phyloP scores from a whole-genome alignment of 140 eudicot genomes.

The Cichorium intybus region DNA sequence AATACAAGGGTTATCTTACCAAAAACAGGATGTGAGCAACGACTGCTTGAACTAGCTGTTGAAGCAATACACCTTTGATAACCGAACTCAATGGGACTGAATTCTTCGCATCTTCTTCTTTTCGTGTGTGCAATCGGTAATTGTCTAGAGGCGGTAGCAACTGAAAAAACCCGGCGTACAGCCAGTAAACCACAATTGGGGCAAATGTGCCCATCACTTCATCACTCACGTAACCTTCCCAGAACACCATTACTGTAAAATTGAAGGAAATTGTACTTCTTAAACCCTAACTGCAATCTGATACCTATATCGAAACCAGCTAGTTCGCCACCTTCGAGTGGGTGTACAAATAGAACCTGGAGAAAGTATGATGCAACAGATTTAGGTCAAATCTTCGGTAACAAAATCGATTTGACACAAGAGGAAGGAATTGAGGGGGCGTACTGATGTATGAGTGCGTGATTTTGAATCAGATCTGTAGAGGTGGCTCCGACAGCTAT shows the following conservation, averaged over 20 bases:
- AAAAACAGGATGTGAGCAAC: conserved; percentile 64
- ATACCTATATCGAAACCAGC: background rate
- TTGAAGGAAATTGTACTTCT: background rate
- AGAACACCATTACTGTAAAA: conserved; percentile 61
- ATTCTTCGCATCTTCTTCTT: conserved; percentile 64
- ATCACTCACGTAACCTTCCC: conserved; percentile 86
- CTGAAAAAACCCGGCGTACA: conserved; percentile 70
- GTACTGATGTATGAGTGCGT: conserved; percentile 6
- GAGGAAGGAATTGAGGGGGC: background rate
- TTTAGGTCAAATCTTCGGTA: conserved; percentile 10
- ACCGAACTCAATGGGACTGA: conserved; percentile 52
- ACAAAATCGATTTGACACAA: background rate
- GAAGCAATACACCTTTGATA: conserved; percentile 71
- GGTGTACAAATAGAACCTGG: background rate
- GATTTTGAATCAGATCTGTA: conserved; percentile 29
- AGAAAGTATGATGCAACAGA: background rate
- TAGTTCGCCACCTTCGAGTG: conserved; percentile 3
- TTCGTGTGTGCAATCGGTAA: conserved; percentile 61
- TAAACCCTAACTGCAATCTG: conserved; percentile 10
- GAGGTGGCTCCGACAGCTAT: conserved; percentile 23
- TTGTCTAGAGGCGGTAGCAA: conserved; percentile 61
- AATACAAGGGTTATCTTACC: conserved; percentile 30
- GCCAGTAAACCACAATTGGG: conserved; percentile 76
- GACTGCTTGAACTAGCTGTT: conserved; percentile 67
- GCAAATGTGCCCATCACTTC: conserved; percentile 86